Percentiles rank a stretch among this genome's conserved stretches.
Evolutionary conservation across 441 rosid species (phyloP).

Genomic region (Arabidopsis lyrata): DNA sequence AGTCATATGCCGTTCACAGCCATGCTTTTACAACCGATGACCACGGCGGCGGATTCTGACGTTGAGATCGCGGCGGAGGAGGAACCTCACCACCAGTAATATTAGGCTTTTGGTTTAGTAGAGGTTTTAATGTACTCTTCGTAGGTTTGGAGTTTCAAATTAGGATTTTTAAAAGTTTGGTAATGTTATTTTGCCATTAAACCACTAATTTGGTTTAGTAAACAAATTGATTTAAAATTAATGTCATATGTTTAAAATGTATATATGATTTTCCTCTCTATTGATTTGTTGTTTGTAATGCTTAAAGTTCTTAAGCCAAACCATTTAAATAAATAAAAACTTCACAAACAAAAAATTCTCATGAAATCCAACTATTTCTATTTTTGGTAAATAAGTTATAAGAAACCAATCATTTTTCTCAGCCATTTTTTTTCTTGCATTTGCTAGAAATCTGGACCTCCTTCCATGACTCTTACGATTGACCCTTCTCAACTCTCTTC

Average conservation of each 20-base stretch:
- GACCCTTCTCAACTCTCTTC: conserved; percentile 43
- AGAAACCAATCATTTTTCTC: conserved; percentile 53
- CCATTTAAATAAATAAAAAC: no score
- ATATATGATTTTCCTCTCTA: no score
- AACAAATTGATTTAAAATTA: no score
- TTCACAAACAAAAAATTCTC: no score
- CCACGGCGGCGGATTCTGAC: conserved; percentile 29
- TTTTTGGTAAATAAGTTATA: conserved; percentile 19
- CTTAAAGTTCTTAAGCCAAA: no score
- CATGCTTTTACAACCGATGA: conserved; percentile 59
- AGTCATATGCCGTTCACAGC: conserved; percentile 78
- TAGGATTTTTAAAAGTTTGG: neutral
- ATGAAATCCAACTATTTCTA: conserved; percentile 4
- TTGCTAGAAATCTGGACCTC: conserved; percentile 58
- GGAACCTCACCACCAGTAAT: neutral
- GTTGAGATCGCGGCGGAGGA: conserved; percentile 13
- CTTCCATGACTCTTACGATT: conserved; percentile 46
- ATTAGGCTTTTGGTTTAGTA: no score
- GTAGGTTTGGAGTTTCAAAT: neutral
- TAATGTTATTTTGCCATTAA: no score
- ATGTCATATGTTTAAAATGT: no score
- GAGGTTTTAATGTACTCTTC: no score
- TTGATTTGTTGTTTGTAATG: no score
- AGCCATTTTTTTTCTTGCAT: conserved; percentile 52
- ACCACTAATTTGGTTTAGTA: no score